Evolutionary conservation across 2,329 filamentous ascomycete species (phyloP).

Genomic region (Cadophora luteo-olivacea): DNA sequence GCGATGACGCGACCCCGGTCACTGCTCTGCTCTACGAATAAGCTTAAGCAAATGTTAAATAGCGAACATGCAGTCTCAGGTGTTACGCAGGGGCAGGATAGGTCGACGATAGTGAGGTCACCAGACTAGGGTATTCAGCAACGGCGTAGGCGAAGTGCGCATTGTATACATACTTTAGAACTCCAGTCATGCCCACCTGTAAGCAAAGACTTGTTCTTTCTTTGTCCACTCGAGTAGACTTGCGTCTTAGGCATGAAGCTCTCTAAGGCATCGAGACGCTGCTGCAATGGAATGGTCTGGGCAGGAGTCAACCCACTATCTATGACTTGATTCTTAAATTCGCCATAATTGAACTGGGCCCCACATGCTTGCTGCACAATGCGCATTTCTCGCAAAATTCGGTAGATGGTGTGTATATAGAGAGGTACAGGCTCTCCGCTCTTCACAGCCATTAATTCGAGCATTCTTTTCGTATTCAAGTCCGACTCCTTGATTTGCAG

Average conservation of each 20-base stretch:
- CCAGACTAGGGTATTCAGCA: slow-evolving; percentile 62
- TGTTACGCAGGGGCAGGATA: slow-evolving; percentile 75
- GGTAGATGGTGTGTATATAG: slow-evolving; percentile 56
- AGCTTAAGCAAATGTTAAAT: slow-evolving; percentile 73
- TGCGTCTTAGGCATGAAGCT: slow-evolving; percentile 60
- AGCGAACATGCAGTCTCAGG: slow-evolving; percentile 70
- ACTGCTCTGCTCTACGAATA: slow-evolving; percentile 65
- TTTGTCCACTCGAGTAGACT: slow-evolving; percentile 1
- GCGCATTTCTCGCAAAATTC: slow-evolving; percentile 59
- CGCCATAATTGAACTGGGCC: slow-evolving; percentile 51
- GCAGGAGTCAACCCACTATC: slow-evolving; percentile 49
- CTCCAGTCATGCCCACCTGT: slow-evolving; percentile 36
- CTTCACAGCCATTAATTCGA: slow-evolving; percentile 60
- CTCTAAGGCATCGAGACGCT: slow-evolving; percentile 67
- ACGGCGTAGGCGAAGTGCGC: neutral
- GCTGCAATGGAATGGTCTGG: slow-evolving; percentile 62
- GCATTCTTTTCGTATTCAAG: slow-evolving; percentile 59
- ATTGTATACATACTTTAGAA: slow-evolving; percentile 26
- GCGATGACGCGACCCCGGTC: slow-evolving; percentile 66
- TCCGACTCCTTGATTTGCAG: slow-evolving; percentile 54
- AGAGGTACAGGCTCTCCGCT: slow-evolving; percentile 51
- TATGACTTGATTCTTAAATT: slow-evolving; percentile 49
- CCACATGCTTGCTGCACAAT: slow-evolving; percentile 44
- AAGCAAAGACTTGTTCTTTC: slow-evolving; percentile 6
- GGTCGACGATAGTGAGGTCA: slow-evolving; percentile 69